Percentiles rank a stretch among this genome's conserved stretches.
Conservation (phyloP, 768 basidiomycete species). For the Phaffia australis region DNA sequence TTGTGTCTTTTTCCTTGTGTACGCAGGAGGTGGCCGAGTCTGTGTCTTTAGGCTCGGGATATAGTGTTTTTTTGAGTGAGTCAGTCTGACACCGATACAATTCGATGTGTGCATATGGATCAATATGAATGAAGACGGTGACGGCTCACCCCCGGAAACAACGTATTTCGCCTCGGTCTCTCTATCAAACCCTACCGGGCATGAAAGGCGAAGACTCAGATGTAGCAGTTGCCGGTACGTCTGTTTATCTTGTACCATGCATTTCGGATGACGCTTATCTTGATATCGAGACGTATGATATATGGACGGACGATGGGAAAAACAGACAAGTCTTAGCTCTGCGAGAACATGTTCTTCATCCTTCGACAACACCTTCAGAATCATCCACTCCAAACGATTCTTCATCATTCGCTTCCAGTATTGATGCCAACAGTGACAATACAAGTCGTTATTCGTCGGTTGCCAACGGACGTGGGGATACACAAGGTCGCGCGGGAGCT, state of each 20-base stretch:
- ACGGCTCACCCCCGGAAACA: not conserved
- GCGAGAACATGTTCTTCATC: constrained; percentile 60
- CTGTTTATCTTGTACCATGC: no score
- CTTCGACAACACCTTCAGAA: not conserved
- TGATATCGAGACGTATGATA: not conserved
- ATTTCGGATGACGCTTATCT: not conserved
- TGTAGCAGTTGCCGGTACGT: constrained; percentile 22
- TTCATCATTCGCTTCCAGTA: not conserved
- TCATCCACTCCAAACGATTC: not conserved
- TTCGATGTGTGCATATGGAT: constrained; percentile 27
- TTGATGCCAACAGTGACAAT: not conserved
- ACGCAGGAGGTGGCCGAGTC: not conserved
- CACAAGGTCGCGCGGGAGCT: not conserved
- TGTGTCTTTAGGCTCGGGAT: no score
- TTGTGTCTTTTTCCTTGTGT: constrained; percentile 11
- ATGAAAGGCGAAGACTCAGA: constrained; percentile 10
- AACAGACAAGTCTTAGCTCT: constrained; percentile 69
- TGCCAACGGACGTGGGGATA: not conserved
- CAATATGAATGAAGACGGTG: constrained; percentile 33
- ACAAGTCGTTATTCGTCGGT: not conserved
- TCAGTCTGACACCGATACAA: no score
- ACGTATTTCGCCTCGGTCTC: constrained; percentile 6
- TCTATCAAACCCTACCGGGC: not conserved
- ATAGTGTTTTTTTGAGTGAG: no score
- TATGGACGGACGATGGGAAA: no score